These are phyloP conservation scores for Xylaria hypoxylon DNA, from an alignment of 2,329 filamentous ascomycete species.

Conservation along the genomic window DNA sequence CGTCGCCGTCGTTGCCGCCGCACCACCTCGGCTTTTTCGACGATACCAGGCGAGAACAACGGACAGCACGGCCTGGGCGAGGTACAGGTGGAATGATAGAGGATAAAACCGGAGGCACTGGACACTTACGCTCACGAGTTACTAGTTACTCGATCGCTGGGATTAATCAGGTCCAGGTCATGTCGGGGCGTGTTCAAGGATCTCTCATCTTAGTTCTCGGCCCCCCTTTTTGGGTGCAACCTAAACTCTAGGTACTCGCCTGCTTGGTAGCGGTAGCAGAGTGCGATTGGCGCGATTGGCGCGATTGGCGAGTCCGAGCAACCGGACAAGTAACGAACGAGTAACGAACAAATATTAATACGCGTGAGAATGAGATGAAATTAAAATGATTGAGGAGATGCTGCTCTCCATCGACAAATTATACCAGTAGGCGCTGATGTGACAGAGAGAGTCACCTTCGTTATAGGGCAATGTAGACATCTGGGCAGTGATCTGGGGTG, in stretches of 20 bases:
- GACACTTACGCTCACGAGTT: neutral
- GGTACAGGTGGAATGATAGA: neutral
- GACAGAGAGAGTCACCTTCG: neutral
- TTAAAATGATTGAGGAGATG: neutral
- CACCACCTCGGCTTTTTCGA: conserved; percentile 7
- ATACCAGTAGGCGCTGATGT: neutral
- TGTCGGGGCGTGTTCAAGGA: conserved; percentile 23
- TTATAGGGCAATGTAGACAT: neutral
- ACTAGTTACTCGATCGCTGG: neutral
- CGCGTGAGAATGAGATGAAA: conserved; percentile 10
- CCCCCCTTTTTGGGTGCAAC: conserved; percentile 19
- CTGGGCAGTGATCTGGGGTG: too few species aligned
- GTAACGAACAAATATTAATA: neutral
- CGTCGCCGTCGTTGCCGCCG: conserved; percentile 14
- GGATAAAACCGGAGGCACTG: neutral
- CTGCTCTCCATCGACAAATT: neutral
- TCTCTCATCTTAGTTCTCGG: conserved; percentile 18
- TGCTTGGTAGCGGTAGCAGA: conserved; percentile 3
- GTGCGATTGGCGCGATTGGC: conserved; percentile 6
- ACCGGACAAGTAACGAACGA: neutral
- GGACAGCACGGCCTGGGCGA: neutral
- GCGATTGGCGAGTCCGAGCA: conserved; percentile 1
- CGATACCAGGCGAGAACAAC: conserved; percentile 4
- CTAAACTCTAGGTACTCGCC: conserved; percentile 15
- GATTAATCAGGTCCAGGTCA: conserved; percentile 5